Percentiles rank a stretch among this genome's conserved stretches.
Evolutionary conservation across 192 early-diverging fungal genomes (phyloP).

Genomic region (Coemansia sp.): DNA sequence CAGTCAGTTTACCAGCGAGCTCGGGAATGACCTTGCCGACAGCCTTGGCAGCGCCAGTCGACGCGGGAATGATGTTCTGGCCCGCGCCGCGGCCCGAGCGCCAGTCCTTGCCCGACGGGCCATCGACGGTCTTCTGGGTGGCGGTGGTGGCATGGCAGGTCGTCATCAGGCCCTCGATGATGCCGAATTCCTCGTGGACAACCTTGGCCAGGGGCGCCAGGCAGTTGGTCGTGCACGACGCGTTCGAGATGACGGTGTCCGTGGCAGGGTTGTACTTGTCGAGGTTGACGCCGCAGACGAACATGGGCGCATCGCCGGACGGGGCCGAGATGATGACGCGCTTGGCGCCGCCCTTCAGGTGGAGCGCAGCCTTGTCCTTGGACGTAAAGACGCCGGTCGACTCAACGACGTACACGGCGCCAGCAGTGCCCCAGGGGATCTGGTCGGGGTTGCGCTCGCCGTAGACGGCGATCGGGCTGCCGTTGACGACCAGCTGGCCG

Average conservation of each 20-base stretch:
- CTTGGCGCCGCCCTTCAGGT: conserved; percentile 94
- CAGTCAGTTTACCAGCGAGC: conserved; percentile 95
- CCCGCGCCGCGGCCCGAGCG: conserved; percentile 93
- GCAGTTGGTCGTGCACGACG: conserved; percentile 99
- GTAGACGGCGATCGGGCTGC: conserved; percentile 72
- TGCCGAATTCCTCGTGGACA: conserved; percentile 93
- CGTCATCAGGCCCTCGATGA: conserved; percentile 97
- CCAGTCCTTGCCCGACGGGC: conserved; percentile 97
- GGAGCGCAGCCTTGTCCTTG: conserved; percentile 77
- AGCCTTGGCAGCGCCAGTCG: conserved; percentile 98
- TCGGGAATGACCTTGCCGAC: conserved; percentile 96
- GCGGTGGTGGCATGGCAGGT: conserved; percentile 98
- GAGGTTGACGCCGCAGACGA: conserved; percentile 96
- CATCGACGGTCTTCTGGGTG: conserved; percentile 99
- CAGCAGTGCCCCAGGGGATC: conserved; percentile 83
- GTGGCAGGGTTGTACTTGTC: conserved; percentile 80
- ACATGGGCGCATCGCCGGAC: conserved; percentile 96
- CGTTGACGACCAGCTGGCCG: conserved; percentile 90
- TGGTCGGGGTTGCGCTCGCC: conserved; percentile 74
- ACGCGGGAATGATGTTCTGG: conserved; percentile 98
- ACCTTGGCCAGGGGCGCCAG: conserved; percentile 97
- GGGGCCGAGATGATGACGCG: conserved; percentile 99
- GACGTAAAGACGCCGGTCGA: conserved; percentile 99
- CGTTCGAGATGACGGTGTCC: conserved; percentile 92
- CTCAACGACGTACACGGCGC: conserved; percentile 94